These are phyloP conservation scores for Anthracocystis walkeri DNA, from an alignment of 1,284 basidiomycete species.

Conservation along the genomic window DNA sequence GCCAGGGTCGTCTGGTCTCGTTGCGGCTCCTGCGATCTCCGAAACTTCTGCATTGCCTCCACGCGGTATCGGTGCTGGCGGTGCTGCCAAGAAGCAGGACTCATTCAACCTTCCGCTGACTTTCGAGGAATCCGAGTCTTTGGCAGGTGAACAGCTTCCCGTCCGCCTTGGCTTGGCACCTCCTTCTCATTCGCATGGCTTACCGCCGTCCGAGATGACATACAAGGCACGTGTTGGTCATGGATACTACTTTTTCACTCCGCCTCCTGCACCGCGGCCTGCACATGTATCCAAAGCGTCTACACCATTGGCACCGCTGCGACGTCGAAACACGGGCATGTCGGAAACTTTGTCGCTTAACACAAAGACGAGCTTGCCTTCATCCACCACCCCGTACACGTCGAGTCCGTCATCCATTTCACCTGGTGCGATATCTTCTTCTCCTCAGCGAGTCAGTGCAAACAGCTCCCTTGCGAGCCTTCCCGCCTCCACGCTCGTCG, in stretches of 20 bases:
- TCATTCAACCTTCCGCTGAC: conserved; percentile 31
- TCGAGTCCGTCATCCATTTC: conserved; percentile 25
- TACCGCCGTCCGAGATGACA: conserved; percentile 25
- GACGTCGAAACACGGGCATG: conserved; percentile 25
- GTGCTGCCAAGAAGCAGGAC: conserved; percentile 21
- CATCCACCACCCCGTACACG: neutral
- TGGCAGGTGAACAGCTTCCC: conserved; percentile 46
- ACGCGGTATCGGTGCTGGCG: neutral
- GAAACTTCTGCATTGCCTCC: neutral
- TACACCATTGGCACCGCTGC: neutral
- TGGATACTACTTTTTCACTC: conserved; percentile 59
- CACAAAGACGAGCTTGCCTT: neutral
- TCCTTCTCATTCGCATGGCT: conserved; percentile 35
- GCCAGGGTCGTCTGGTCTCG: neutral
- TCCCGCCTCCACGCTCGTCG: conserved; percentile 15
- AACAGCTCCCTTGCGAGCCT: conserved; percentile 18
- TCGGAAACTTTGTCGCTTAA: conserved; percentile 15
- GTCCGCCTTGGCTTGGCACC: conserved; percentile 56
- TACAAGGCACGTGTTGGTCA: conserved; percentile 44
- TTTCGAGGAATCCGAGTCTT: conserved; percentile 36
- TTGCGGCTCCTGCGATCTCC: neutral
- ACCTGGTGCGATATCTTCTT: conserved; percentile 1
- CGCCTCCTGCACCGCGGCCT: conserved; percentile 30
- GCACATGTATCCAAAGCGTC: conserved; percentile 4
- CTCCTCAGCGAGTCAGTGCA: conserved; percentile 20